A percentile compares a stretch with the other conserved stretches of the same genome.
phyloP scores from a whole-genome alignment of 768 basidiomycete genomes.

The Phylloporus sp. region DNA sequence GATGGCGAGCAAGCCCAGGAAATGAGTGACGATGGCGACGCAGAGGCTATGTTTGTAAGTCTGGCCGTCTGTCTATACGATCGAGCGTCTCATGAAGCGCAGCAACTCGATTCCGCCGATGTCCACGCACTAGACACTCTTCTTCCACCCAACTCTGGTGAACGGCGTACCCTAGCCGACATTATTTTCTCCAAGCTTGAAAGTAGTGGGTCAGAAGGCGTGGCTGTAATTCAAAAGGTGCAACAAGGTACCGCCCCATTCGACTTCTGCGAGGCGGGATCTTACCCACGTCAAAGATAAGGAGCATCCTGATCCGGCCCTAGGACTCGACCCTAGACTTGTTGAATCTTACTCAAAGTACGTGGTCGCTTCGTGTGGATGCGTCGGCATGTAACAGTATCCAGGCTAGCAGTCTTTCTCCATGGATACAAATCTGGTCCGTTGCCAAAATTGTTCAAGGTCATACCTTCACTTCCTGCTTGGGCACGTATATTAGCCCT shows the following conservation, averaged over 20 bases:
- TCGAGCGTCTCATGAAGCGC: constrained; percentile 6
- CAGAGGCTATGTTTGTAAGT: constrained; percentile 62
- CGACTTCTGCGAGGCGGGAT: not conserved
- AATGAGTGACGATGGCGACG: constrained; percentile 31
- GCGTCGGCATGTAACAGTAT: constrained; percentile 3
- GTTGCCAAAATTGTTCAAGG: constrained; percentile 96
- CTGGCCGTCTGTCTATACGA: not conserved
- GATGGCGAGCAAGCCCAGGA: constrained; percentile 34
- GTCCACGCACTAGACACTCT: constrained; percentile 80
- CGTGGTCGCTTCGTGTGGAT: constrained; percentile 26
- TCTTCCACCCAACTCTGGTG: constrained; percentile 68
- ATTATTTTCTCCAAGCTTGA: constrained; percentile 95
- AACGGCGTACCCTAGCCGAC: constrained; percentile 88
- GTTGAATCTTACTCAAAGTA: constrained; percentile 93
- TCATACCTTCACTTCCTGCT: constrained; percentile 90
- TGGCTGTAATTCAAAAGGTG: constrained; percentile 57
- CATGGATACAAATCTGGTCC: constrained; percentile 90
- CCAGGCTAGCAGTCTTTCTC: constrained; percentile 81
- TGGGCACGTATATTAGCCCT: constrained; percentile 96
- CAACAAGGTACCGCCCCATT: constrained; percentile 44
- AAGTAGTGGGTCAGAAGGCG: constrained; percentile 49
- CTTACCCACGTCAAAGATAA: constrained; percentile 33
- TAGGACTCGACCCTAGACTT: constrained; percentile 87
- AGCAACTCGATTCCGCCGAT: constrained; percentile 92
- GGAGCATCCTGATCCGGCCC: constrained; percentile 70